phyloP scores from a whole-genome alignment of 768 basidiomycete species.

The Lentinus tigrinus region DNA sequence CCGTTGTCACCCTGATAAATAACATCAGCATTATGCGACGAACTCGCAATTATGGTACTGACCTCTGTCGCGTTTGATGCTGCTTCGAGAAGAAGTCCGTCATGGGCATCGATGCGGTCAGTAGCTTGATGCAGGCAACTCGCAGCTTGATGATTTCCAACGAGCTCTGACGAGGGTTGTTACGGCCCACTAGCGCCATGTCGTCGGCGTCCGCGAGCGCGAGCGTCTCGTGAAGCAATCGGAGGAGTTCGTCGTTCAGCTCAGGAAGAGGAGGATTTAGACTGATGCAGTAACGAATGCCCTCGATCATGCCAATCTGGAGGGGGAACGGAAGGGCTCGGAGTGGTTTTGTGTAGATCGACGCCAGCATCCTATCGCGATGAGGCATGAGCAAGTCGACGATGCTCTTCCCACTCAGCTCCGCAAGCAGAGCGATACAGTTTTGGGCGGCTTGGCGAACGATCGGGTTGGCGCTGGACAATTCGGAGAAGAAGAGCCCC shows the following conservation, averaged over 20 bases:
- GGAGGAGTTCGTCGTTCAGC: slow-evolving; percentile 87
- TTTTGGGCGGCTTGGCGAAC: slow-evolving; percentile 84
- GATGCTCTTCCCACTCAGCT: slow-evolving; percentile 67
- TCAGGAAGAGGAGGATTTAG: slow-evolving; percentile 89
- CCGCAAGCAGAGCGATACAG: slow-evolving; percentile 76
- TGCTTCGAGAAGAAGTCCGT: slow-evolving; percentile 92
- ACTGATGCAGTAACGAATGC: slow-evolving; percentile 89
- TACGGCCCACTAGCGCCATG: slow-evolving; percentile 70
- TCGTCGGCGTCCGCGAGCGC: slow-evolving; percentile 97
- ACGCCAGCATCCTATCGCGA: slow-evolving; percentile 82
- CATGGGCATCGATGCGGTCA: slow-evolving; percentile 92
- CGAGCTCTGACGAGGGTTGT: slow-evolving; percentile 71
- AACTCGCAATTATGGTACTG: slow-evolving; percentile 14
- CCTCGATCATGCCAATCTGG: slow-evolving; percentile 98
- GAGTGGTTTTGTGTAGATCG: slow-evolving; percentile 95
- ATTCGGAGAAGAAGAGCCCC: slow-evolving; percentile 84
- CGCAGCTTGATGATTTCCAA: slow-evolving; percentile 86
- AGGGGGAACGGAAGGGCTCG: slow-evolving; percentile 91
- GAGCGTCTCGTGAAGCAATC: slow-evolving; percentile 89
- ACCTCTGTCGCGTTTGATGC: slow-evolving; percentile 84
- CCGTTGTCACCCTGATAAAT: slow-evolving; percentile 73
- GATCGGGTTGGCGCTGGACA: slow-evolving; percentile 81
- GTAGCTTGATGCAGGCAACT: slow-evolving; percentile 88
- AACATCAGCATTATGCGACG: not conserved
- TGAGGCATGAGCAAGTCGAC: slow-evolving; percentile 81